These are phyloP conservation scores for Macrophomina tecta DNA, from an alignment of 2,329 filamentous ascomycete species.

Conservation along the genomic window DNA sequence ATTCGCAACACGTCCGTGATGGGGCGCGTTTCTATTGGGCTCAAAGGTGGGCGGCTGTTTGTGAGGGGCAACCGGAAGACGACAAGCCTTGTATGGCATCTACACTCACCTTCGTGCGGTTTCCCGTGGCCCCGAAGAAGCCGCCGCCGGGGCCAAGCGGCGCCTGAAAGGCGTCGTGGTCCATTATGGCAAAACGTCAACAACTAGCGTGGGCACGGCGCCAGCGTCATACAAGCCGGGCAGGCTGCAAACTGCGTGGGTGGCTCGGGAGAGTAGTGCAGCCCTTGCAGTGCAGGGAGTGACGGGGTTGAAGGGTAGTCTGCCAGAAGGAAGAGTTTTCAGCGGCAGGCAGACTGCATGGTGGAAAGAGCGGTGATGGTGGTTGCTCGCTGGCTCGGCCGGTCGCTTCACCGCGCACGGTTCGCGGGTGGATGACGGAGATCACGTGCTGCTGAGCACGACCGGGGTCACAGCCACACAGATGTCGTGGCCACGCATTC, in stretches of 20 bases:
- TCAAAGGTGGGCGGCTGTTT: too few species aligned
- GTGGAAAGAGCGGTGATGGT: constrained; percentile 22
- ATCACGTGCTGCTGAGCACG: neutral
- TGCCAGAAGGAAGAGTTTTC: constrained; percentile 10
- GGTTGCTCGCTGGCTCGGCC: constrained; percentile 14
- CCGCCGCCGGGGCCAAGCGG: neutral
- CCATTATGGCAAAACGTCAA: constrained; percentile 18
- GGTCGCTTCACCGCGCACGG: constrained; percentile 11
- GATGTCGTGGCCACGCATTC: constrained; percentile 3
- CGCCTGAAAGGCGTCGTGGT: constrained; percentile 6
- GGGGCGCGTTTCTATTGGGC: neutral
- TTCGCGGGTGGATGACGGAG: neutral
- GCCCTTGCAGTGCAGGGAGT: neutral
- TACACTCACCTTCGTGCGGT: constrained; percentile 5
- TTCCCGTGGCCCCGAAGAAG: neutral
- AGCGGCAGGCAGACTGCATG: neutral
- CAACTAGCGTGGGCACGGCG: neutral
- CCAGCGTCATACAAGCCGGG: neutral
- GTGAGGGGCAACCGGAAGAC: neutral
- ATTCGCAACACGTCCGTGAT: neutral
- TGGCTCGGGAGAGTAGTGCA: neutral
- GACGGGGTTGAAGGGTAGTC: neutral
- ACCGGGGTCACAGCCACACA: constrained; percentile 23
- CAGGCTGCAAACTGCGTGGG: neutral
- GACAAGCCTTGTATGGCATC: too few species aligned